Evolutionary conservation across 108 stramenopile genomes (phyloP).

Genomic region (Cyclotella kingstonii): DNA sequence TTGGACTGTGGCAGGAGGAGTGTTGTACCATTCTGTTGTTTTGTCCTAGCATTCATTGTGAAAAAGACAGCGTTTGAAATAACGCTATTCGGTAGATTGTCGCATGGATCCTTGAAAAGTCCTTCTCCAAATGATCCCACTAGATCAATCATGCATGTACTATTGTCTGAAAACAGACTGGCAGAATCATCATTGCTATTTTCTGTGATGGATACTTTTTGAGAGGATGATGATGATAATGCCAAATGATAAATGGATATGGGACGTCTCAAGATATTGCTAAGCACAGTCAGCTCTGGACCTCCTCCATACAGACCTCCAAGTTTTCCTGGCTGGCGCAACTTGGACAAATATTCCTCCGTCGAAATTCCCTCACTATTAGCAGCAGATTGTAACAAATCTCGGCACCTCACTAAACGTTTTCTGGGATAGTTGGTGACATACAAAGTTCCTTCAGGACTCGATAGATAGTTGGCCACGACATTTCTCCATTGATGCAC

Average conservation of each 20-base stretch:
- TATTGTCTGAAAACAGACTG: background rate
- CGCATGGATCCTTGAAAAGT: slow-evolving; percentile 57
- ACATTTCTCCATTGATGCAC: slow-evolving; percentile 47
- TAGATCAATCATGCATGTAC: slow-evolving; percentile 43
- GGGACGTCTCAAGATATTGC: slow-evolving; percentile 76
- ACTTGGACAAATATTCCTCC: slow-evolving; percentile 50
- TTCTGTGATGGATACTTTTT: slow-evolving; percentile 9
- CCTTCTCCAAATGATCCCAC: slow-evolving; percentile 69
- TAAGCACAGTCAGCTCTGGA: slow-evolving; percentile 68
- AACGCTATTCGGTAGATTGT: slow-evolving; percentile 51
- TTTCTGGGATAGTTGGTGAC: slow-evolving; percentile 40
- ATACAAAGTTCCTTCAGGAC: slow-evolving; percentile 48
- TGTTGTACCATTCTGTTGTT: too few species aligned
- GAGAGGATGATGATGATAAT: slow-evolving; percentile 10
- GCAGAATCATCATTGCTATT: background rate
- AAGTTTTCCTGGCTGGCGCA: slow-evolving; percentile 51
- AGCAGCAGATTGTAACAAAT: slow-evolving; percentile 54
- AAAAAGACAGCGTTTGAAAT: slow-evolving; percentile 41
- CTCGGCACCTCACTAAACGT: slow-evolving; percentile 45
- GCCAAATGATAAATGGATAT: slow-evolving; percentile 73
- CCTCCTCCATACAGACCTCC: slow-evolving; percentile 76
- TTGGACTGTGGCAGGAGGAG: too few species aligned
- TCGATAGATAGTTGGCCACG: slow-evolving; percentile 61
- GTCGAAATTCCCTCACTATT: slow-evolving; percentile 46
- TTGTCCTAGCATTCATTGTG: slow-evolving; percentile 15